These are phyloP conservation scores for Cladosporium sp. DNA, from an alignment of 2,329 filamentous ascomycete genomes.

Conservation along the genomic window DNA sequence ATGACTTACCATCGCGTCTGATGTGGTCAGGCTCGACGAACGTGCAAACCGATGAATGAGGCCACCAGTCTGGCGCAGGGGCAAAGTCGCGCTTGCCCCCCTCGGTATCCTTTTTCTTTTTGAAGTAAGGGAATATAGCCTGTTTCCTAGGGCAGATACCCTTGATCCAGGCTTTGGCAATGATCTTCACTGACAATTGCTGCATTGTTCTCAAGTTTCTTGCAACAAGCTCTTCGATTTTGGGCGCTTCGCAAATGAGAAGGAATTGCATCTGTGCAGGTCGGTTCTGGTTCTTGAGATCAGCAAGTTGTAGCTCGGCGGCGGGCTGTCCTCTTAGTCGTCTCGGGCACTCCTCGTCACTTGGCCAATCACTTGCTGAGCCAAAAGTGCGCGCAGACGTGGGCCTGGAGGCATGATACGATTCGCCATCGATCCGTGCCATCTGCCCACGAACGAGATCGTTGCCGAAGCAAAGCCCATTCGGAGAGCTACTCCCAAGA, in stretches of 20 bases:
- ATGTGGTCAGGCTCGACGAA: slow-evolving; percentile 74
- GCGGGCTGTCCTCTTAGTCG: neutral
- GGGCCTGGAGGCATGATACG: neutral
- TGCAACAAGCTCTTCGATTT: slow-evolving; percentile 55
- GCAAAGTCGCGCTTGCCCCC: slow-evolving; percentile 25
- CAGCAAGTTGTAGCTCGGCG: neutral
- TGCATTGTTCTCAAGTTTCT: slow-evolving; percentile 63
- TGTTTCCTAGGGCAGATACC: slow-evolving; percentile 74
- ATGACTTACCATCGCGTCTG: slow-evolving; percentile 57
- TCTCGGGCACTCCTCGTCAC: neutral
- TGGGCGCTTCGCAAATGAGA: slow-evolving; percentile 13
- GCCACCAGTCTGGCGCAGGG: slow-evolving; percentile 33
- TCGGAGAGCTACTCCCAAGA: too few species aligned
- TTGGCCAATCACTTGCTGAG: neutral
- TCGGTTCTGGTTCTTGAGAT: neutral
- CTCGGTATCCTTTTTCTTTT: slow-evolving; percentile 38
- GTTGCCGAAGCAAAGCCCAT: too few species aligned
- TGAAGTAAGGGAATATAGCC: slow-evolving; percentile 67
- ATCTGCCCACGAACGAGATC: too few species aligned
- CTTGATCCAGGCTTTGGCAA: slow-evolving; percentile 73
- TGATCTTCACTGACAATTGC: slow-evolving; percentile 66
- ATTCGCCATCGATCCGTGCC: neutral
- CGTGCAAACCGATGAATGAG: slow-evolving; percentile 43
- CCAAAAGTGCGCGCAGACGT: neutral
- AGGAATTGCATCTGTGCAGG: neutral